Percentiles rank a stretch among this genome's conserved stretches.
Evolutionary conservation across 306 rosid genomes (phyloP).

Genomic region (Hippophae rhamnoides): DNA sequence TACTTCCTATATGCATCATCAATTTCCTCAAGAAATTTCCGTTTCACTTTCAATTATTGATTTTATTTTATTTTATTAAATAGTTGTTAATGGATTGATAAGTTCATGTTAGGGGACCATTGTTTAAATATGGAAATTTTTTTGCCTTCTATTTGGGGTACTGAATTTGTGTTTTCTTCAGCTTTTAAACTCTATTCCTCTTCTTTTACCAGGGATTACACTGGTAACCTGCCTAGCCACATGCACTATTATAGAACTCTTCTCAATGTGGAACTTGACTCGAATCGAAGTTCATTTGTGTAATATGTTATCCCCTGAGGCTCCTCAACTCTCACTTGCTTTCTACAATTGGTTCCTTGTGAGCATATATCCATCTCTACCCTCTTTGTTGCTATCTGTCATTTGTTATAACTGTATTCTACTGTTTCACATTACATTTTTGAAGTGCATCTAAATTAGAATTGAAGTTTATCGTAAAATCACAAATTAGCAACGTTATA

Average conservation of each 20-base stretch:
- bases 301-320: constrained; percentile 90
- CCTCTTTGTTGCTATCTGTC: background rate
- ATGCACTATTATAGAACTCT: constrained; percentile 67
- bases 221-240: constrained; percentile 40
- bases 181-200: constrained; percentile 1
- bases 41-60: background rate
- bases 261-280: constrained; percentile 99
- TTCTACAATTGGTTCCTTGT: constrained; percentile 83
- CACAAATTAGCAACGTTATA: background rate
- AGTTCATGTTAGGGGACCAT: background rate
- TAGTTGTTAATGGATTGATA: background rate
- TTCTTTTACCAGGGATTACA: constrained; percentile 49
- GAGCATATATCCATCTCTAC: constrained; percentile 26
- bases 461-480: background rate
- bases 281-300: constrained; percentile 89
- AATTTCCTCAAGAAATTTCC: background rate
- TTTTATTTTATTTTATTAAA: background rate
- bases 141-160: background rate
- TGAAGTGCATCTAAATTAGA: background rate
- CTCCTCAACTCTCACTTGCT: constrained; percentile 67
- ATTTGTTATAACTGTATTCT: background rate
- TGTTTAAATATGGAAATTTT: background rate
- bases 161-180: constrained; percentile 14
- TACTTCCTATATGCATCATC: background rate
- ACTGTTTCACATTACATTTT: background rate